Evolutionary conservation across 306 rosid species (phyloP), one percentile per base, ranked within the genome.

Genomic region (Citrullus mucosospermus): DNA sequence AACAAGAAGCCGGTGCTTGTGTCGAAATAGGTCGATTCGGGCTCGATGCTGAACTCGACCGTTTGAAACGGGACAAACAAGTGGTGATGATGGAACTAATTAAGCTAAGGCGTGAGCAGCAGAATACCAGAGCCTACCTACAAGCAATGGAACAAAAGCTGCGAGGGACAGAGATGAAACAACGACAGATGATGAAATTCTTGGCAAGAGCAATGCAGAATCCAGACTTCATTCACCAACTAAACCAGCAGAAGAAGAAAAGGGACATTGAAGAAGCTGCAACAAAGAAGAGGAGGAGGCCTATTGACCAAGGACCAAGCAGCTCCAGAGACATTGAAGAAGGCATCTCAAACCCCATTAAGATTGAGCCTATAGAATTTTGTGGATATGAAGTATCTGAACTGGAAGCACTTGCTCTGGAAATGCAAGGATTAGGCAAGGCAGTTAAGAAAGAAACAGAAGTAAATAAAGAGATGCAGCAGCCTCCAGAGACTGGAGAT

Each of bases 401-500:
- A 48, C 41, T 71, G 22, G 76, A 71, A 71, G 76, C 76, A 25
- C 76, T 71, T 48, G 76, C 76, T 71, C 13, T 71, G 59, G 76
- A 71, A 71, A 71, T 71, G 58, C 76, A 71, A 71, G 76, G 58
- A 48, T 28, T 48, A 20, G 59, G 76, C 4, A 71, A 48, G 36
- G 22, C 36, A 46, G 6, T 46, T 15, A 46, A 46, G 56, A 44
- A 44, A 46, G 57, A 70, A 70, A 25, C 38, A 13, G 39, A 70
- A 46, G 76, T 14, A 48, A 70, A 70, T 3, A 39, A 70, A 14
- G 76, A 12, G 54, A 5, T 68, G 54, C 54, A 38, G 12, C 71
- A 67, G 32, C 2, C 32, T 68, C 9, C 51, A 68, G 74, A 68
- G 32, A 68, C 18, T n/a, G 74, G 53, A 68, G 75, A 68, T 43